Evolutionary conservation across 345 rosid genomes (phyloP), one percentile per base, ranked within the genome.

Genomic region (Acer yangbiense): DNA sequence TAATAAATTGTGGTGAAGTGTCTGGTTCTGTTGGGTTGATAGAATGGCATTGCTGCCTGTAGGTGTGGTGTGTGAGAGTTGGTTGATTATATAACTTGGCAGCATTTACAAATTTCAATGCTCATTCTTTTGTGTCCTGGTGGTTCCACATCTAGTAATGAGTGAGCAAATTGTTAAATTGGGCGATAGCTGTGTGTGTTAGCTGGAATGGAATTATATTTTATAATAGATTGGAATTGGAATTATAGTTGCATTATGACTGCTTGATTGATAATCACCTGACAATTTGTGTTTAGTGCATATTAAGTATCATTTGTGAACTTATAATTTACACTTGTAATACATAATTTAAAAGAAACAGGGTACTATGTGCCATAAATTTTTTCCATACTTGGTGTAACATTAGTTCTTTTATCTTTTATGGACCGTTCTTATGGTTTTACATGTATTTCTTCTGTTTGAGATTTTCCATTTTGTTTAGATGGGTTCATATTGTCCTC

Each of bases 381-480:
- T 32, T 35, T 5, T 3, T 69, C 58, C 50, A 41, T n/a, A 41
- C 8, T 74, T 39, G 65, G 32, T 35, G 41, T 39, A 63, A 20
- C 23, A 10, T 23, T 35, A 23, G 3, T 4, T 73, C 25, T 10
- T 48, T 65, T 61, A 1, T 64, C 69, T 65, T 61, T 71, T 16
- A 21, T 62, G 10, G 70, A 44, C 68, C 46, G 16, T 32, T 32
- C 70, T 29, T 44, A 13, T 77, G 13, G 23, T 74, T 20, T 69
- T 67, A 72, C 43, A 41, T 41, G 21, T 73, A 7, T 35, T 77
- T 12, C 25, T 64, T 68, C 21, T 55, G 43, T 17, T 66, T 64
- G 75, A 25, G 65, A 32, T 1, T 43, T 68, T 25, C 67, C 71
- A 8, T 35, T 64, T 27, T 75, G 25, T 65, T 76, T 46, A 65